Evolutionary conservation across 768 basidiomycete species (phyloP).

Genomic region (Leucocoprinus sp.): DNA sequence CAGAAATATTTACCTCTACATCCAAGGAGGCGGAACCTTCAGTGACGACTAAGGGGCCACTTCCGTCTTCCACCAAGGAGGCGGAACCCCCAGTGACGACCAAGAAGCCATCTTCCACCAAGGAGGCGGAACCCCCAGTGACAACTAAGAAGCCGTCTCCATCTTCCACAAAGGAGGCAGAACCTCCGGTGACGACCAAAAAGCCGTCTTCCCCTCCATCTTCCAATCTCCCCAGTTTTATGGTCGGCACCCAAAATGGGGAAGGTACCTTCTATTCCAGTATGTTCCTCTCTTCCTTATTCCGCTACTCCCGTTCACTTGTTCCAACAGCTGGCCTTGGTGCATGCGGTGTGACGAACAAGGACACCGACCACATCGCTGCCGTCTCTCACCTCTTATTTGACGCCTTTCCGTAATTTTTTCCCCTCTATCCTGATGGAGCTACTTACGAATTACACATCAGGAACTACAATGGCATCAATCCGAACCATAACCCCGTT

Average conservation of each 20-base stretch:
- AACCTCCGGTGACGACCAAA: slow-evolving; percentile 9
- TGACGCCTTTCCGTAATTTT: slow-evolving; percentile 52
- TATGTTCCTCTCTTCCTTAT: slow-evolving; percentile 17
- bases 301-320: slow-evolving; percentile 7
- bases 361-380: slow-evolving; percentile 41
- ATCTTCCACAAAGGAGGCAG: slow-evolving; percentile 3
- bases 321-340: slow-evolving; percentile 43
- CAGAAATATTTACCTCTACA: slow-evolving; percentile 12
- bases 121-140: slow-evolving; percentile 2
- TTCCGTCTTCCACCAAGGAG: slow-evolving; percentile 10
- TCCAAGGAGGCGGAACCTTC: slow-evolving; percentile 5
- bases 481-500: slow-evolving; percentile 74
- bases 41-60: slow-evolving; percentile 10
- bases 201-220: slow-evolving; percentile 11
- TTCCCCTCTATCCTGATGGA: background rate
- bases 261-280: slow-evolving; percentile 49
- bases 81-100: too few relatives aligned
- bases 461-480: slow-evolving; percentile 46
- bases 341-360: slow-evolving; percentile 54
- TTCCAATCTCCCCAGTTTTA: slow-evolving; percentile 27
- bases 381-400: slow-evolving; percentile 50
- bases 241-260: slow-evolving; percentile 43
- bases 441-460: background rate
- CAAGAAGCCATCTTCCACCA: slow-evolving; percentile 9
- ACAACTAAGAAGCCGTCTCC: slow-evolving; percentile 14